These are phyloP conservation scores for Orbilia ellipsospora DNA, from an alignment of 2,329 filamentous ascomycete species.

Conservation along the genomic window DNA sequence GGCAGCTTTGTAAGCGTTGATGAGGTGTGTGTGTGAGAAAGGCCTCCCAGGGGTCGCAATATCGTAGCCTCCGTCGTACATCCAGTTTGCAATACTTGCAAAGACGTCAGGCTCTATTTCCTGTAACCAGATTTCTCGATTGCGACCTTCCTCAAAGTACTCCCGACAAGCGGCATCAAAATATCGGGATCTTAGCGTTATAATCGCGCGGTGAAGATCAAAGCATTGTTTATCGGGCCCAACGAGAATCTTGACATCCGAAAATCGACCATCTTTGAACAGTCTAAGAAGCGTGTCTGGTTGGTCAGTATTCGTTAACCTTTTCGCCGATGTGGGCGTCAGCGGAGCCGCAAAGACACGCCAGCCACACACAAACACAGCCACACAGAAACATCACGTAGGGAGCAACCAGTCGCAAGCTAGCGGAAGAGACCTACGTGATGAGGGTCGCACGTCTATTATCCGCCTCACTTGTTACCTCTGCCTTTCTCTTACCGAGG, in stretches of 20 bases:
- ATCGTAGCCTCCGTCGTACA: constrained; percentile 6
- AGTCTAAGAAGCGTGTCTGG: neutral
- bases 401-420: no score
- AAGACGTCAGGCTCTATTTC: neutral
- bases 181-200: neutral
- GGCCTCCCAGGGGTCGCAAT: neutral
- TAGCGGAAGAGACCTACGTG: no score
- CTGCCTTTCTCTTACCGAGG: no score
- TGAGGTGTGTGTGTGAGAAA: neutral
- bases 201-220: constrained; percentile 11
- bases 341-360: no score
- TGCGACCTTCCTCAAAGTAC: constrained; percentile 9
- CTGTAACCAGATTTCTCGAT: neutral
- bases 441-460: no score
- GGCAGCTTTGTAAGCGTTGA: neutral
- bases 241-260: constrained; percentile 16
- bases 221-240: constrained; percentile 4
- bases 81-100: neutral
- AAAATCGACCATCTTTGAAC: constrained; percentile 1
- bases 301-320: neutral
- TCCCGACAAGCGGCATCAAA: constrained; percentile 5
- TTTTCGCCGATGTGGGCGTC: neutral
- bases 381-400: no score
- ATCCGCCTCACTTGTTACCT: no score
- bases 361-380: no score